These are phyloP conservation scores for Neurospora sp. DNA, from an alignment of 495 filamentous ascomycete genomes.

Conservation along the genomic window DNA sequence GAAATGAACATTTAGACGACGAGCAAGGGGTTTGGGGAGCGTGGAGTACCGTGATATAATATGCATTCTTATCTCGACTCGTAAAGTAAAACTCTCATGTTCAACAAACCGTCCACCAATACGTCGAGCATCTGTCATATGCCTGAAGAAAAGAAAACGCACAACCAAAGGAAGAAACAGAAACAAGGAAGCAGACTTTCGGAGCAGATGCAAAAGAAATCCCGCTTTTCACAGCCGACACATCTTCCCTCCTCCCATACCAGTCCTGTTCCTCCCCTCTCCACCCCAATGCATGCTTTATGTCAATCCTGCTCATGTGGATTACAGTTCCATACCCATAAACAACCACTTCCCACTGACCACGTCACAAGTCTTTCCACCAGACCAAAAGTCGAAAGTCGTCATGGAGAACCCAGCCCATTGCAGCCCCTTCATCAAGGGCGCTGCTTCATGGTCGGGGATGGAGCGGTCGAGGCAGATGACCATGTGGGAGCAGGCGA, in stretches of 20 bases:
- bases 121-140: background rate
- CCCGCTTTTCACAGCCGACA: background rate
- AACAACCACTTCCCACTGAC: conserved; percentile 73
- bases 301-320: background rate
- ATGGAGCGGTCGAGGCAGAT: conserved; percentile 66
- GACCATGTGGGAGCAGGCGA: conserved; percentile 67
- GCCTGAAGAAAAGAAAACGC: background rate
- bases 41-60: background rate
- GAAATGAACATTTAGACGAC: background rate
- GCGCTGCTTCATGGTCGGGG: conserved; percentile 45
- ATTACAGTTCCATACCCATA: conserved; percentile 71
- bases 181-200: background rate
- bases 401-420: conserved; percentile 87
- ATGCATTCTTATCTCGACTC: background rate
- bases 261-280: background rate
- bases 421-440: conserved; percentile 67
- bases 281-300: background rate
- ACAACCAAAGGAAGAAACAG: background rate
- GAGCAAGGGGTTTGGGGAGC: background rate
- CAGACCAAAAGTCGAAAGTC: conserved; percentile 64
- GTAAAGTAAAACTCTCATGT: background rate
- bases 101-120: conserved; percentile 12
- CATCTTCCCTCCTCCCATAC: background rate
- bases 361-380: conserved; percentile 32
- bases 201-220: background rate